phyloP scores from a whole-genome alignment of 345 rosid species.

The Eutrema yunnanense region DNA sequence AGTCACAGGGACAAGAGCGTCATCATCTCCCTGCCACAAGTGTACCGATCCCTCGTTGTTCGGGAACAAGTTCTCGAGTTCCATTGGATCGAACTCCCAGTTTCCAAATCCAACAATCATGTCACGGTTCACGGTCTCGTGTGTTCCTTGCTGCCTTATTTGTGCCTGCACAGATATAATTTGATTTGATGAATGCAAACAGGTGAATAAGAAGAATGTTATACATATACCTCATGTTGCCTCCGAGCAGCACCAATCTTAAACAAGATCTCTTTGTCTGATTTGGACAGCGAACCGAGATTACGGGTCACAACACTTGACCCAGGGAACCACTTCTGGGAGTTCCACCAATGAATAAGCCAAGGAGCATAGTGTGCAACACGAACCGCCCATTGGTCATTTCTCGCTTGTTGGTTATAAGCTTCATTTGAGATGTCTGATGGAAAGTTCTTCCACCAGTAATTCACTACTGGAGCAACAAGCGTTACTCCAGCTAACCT shows the following conservation, averaged over 20 bases:
- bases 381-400: conserved; percentile 54
- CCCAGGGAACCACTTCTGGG: conserved; percentile 48
- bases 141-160: conserved; percentile 53
- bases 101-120: conserved; percentile 44
- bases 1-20: conserved; percentile 41
- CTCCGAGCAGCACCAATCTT: conserved; percentile 11
- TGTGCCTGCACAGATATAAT: conserved; percentile 4
- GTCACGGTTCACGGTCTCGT: conserved; percentile 47
- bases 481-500: conserved; percentile 59
- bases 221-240: conserved; percentile 13
- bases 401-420: conserved; percentile 31
- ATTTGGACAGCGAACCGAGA: conserved; percentile 27
- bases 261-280: conserved; percentile 37
- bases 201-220: not conserved
- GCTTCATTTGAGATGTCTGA: conserved; percentile 44
- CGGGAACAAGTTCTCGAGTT: conserved; percentile 42
- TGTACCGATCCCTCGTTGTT: conserved; percentile 48
- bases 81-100: conserved; percentile 61
- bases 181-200: not conserved
- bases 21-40: conserved; percentile 64
- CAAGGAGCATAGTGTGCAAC: conserved; percentile 58
- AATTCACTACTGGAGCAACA: conserved; percentile 52
- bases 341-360: conserved; percentile 74
- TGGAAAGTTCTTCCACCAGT: conserved; percentile 57
- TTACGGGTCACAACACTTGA: conserved; percentile 31